Conservation (phyloP, 257 asterid genomes). For the Prunella vulgaris region DNA sequence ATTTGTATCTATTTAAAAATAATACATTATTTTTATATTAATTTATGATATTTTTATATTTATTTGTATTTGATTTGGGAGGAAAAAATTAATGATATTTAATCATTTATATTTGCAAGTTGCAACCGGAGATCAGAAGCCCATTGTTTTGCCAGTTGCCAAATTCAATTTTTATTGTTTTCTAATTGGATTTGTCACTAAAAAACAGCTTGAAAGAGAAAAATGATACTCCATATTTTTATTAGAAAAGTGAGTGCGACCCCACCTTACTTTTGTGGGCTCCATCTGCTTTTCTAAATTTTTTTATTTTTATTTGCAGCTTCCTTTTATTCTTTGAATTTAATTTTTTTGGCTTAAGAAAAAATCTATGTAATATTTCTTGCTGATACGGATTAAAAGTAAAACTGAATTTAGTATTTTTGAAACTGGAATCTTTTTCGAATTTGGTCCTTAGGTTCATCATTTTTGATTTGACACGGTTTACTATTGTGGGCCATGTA, state of each 20-base stretch:
- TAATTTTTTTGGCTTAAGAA: background rate
- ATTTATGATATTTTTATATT: too few species aligned
- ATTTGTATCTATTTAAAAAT: too few species aligned
- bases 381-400: background rate
- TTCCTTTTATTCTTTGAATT: background rate
- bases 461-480: conserved; percentile 13
- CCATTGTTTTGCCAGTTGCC: conserved; percentile 31
- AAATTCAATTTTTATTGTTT: conserved; percentile 24
- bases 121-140: conserved; percentile 17
- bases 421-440: conserved; percentile 25
- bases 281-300: conserved; percentile 15
- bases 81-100: background rate
- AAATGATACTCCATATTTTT: background rate
- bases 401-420: background rate
- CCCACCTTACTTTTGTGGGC: conserved; percentile 18
- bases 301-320: background rate
- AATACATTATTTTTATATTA: too few species aligned
- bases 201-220: conserved; percentile 14
- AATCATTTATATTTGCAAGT: background rate
- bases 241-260: background rate
- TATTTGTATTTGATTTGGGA: background rate
- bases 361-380: background rate
- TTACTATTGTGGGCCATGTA: conserved; percentile 15
- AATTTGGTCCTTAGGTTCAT: conserved; percentile 14
- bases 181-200: conserved; percentile 18